Base-by-base conservation (phyloP, 2,329 filamentous ascomycete genomes). In the Fusarium irregulare region DNA sequence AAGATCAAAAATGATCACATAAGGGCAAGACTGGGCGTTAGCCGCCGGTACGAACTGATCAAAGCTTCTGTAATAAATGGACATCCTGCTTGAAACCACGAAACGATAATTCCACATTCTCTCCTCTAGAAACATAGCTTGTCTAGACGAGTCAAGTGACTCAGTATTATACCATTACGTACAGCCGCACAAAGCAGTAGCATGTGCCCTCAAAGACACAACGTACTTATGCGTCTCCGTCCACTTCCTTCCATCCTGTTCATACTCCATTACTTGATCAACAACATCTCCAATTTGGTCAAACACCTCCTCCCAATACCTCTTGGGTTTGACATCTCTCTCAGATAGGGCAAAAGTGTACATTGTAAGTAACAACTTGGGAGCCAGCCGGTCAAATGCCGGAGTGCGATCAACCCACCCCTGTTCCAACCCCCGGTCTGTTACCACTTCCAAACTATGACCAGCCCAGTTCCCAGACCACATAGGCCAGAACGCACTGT, bases 381-480 rank as follows among this genome's bases (percentile, higher is more conserved):
- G 30, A 4, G 58, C 58, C 2, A 70, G 23, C 5, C 13, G 21
- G 1, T 21, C 41, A 14, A 70, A 23, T 2, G 12, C 41, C 5
- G 20, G 9, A 16, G 50, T 64, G 2, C 62, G 65, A 13, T 70
- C 62, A 14, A 44, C 13, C 58, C 68, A 67, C 1, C 4, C 25
- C 4, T 2, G 9, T 20, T 51, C 55, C 3, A 44, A 14, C 4
- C 21, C 14, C 3, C 11, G 6, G 8, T 60, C 41, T 3, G 27
- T 11, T 6, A 70, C 55, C 13, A 64, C 28, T 4, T 70, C 68
- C 9, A 70, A 14, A 4, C 46, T 51, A 12, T 66, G 55, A 0
- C 54, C 48, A 2, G 66, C 62, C 68, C 68, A 70, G 3, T 41
- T 42, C 2, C 58, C 66, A 1, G 13, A 21, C 46, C 40, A 67